These are phyloP conservation scores for Phaseolus lunatus DNA, from an alignment of 306 rosid genomes.

Conservation along the genomic window DNA sequence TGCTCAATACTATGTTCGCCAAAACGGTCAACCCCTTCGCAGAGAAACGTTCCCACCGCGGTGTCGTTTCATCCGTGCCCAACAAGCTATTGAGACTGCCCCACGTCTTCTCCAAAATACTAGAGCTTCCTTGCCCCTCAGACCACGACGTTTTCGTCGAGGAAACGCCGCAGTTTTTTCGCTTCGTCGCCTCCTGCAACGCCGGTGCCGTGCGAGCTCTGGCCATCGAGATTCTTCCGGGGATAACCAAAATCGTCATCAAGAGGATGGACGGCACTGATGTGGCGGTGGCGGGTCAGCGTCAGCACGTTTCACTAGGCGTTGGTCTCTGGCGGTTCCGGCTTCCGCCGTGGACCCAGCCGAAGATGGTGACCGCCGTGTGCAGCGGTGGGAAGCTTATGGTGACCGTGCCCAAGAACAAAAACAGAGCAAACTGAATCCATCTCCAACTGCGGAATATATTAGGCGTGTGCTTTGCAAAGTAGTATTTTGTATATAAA, in stretches of 20 bases:
- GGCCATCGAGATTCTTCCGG: slow-evolving; percentile 57
- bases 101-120: slow-evolving; percentile 59
- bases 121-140: slow-evolving; percentile 61
- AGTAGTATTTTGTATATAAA: background rate
- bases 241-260: slow-evolving; percentile 56
- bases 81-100: slow-evolving; percentile 63
- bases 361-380: slow-evolving; percentile 57
- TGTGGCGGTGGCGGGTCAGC: slow-evolving; percentile 11
- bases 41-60: slow-evolving; percentile 43
- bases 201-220: slow-evolving; percentile 51
- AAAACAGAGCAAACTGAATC: slow-evolving; percentile 43
- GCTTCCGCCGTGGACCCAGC: slow-evolving; percentile 57
- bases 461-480: background rate
- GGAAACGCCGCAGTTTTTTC: slow-evolving; percentile 53
- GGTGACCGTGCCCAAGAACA: slow-evolving; percentile 67
- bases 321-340: slow-evolving; percentile 58
- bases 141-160: slow-evolving; percentile 59
- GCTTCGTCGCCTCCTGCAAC: slow-evolving; percentile 47
- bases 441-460: background rate
- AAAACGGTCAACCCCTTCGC: slow-evolving; percentile 42
- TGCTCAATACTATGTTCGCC: slow-evolving; percentile 39
- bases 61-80: slow-evolving; percentile 40
- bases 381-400: slow-evolving; percentile 54
- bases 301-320: background rate
- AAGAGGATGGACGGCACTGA: slow-evolving; percentile 50